Conservation (phyloP, 2,329 filamentous ascomycete species). For the Pseudogymnoascus sp. region DNA sequence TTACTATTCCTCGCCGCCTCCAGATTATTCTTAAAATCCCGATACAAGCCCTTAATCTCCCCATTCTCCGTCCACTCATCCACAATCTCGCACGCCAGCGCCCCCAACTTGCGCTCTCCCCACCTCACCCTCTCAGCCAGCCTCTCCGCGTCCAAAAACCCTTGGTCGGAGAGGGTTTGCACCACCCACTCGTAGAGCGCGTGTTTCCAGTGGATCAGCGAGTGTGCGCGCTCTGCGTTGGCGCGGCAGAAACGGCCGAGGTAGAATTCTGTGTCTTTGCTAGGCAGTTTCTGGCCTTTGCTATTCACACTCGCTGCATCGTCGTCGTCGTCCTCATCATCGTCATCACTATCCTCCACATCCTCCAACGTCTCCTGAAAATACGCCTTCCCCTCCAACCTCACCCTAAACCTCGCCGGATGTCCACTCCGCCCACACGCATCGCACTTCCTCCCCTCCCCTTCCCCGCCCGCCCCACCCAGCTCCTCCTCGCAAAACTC, state of each 20-base stretch:
- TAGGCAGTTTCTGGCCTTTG: conserved; percentile 38
- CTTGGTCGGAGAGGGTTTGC: conserved; percentile 49
- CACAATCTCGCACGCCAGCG: conserved; percentile 55
- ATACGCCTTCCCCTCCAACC: conserved; percentile 60
- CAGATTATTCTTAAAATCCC: conserved; percentile 56
- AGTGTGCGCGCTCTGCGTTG: conserved; percentile 63
- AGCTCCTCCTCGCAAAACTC: conserved; percentile 44
- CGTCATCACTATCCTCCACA: conserved; percentile 40
- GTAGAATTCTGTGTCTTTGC: conserved; percentile 39
- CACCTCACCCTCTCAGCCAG: conserved; percentile 53
- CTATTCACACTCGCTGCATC: conserved; percentile 32
- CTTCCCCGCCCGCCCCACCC: conserved; percentile 31
- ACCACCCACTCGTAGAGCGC: conserved; percentile 67
- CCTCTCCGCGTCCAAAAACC: conserved; percentile 48
- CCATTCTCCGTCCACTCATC: conserved; percentile 53
- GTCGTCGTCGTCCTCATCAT: conserved; percentile 28
- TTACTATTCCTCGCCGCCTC: conserved; percentile 47
- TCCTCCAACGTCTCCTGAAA: conserved; percentile 57
- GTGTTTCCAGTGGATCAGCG: conserved; percentile 67
- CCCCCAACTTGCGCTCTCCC: conserved; percentile 50
- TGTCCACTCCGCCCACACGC: conserved; percentile 65
- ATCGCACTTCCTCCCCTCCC: conserved; percentile 48
- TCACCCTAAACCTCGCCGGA: conserved; percentile 55
- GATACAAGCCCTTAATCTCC: conserved; percentile 54
- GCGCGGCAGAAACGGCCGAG: conserved; percentile 50